Conservation (phyloP, 371 early-diverging fungal species). For the Apophysomyces elegans region DNA sequence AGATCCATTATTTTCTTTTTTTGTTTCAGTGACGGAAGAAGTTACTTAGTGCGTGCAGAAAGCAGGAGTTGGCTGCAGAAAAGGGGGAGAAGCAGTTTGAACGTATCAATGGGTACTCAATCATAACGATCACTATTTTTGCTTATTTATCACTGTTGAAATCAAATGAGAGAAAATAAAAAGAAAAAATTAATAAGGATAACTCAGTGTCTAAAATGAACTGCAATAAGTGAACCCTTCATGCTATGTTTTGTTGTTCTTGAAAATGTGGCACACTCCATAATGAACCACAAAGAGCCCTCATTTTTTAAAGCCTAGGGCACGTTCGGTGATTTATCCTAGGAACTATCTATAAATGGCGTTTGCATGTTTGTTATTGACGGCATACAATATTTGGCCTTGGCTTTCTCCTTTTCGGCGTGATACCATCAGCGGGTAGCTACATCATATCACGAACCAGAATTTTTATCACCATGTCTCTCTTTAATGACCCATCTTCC, state of each 20-base stretch:
- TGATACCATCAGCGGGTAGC: not conserved
- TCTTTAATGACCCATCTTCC: no score
- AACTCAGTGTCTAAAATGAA: no score
- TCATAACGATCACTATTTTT: not conserved
- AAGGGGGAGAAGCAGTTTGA: not conserved
- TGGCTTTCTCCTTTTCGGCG: not conserved
- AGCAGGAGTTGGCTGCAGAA: conserved; percentile 4
- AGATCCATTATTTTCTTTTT: not conserved
- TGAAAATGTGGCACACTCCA: no score
- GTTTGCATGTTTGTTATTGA: conserved; percentile 4
- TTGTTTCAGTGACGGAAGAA: not conserved
- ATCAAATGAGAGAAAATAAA: not conserved
- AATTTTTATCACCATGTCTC: no score
- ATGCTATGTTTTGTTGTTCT: no score
- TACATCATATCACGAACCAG: no score
- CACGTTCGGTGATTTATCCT: not conserved
- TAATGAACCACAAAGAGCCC: no score
- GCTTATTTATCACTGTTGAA: not conserved
- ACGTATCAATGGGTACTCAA: not conserved
- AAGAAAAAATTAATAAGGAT: not conserved
- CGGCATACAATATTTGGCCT: not conserved
- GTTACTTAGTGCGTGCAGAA: conserved; percentile 9
- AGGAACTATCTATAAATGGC: not conserved
- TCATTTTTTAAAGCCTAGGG: not conserved
- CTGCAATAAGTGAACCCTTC: no score